Conservation (phyloP, 495 filamentous ascomycete species). For the Neurospora sp. region DNA sequence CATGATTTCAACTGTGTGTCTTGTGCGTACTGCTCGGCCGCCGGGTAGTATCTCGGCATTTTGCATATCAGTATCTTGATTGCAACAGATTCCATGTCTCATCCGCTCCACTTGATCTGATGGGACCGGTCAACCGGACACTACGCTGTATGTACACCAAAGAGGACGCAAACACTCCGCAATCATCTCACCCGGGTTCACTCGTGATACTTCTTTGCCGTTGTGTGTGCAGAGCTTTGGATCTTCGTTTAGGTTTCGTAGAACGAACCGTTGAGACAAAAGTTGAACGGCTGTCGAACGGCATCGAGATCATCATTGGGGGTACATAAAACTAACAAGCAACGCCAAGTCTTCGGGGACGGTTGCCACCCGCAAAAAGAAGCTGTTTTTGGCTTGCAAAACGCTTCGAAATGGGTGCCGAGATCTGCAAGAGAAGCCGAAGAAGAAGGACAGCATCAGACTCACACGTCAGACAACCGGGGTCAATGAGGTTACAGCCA, state of each 20-base stretch:
- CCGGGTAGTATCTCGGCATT: background rate
- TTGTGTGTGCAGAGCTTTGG: background rate
- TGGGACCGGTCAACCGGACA: background rate
- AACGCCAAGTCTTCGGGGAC: slow-evolving; percentile 4
- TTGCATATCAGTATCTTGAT: background rate
- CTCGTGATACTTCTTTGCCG: background rate
- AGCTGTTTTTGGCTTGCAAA: background rate
- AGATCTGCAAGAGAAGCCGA: slow-evolving; percentile 22
- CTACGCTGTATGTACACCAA: background rate
- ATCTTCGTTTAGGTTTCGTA: background rate
- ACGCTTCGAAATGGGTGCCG: background rate
- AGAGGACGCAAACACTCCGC: background rate
- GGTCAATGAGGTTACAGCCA: background rate
- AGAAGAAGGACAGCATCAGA: slow-evolving; percentile 14
- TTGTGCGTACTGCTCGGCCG: background rate
- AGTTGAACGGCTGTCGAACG: background rate
- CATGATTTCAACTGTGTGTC: background rate
- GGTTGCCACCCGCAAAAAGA: slow-evolving; percentile 5
- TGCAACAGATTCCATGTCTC: background rate
- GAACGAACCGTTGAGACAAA: background rate
- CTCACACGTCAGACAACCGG: slow-evolving; percentile 12
- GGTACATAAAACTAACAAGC: background rate
- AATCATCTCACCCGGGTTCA: background rate
- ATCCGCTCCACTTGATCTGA: background rate
- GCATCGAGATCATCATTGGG: background rate